phyloP scores from a whole-genome alignment of 2,329 filamentous ascomycete species.

The Aotearoamyces nothofagi region DNA sequence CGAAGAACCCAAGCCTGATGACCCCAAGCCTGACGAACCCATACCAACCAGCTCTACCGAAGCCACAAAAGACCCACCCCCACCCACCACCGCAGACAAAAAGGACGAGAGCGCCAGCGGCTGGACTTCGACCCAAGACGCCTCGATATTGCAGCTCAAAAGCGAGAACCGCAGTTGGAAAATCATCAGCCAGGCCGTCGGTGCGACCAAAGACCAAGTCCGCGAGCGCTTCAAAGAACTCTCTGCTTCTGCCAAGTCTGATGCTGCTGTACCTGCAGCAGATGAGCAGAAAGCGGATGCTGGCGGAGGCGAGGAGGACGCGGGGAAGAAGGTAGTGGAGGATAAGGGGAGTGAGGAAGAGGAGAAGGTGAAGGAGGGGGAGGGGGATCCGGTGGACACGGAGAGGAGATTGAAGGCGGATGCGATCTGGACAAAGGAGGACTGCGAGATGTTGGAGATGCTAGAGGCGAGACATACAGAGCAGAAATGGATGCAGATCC shows the following conservation, averaged over 20 bases:
- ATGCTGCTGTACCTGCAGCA: background rate
- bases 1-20: no score
- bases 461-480: conserved; percentile 11
- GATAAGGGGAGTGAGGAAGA: background rate
- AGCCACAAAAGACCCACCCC: no score
- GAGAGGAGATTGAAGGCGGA: conserved; percentile 8
- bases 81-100: background rate
- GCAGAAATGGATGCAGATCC: conserved; percentile 17
- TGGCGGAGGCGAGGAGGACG: background rate
- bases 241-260: conserved; percentile 1
- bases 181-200: conserved; percentile 8
- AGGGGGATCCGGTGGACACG: no score
- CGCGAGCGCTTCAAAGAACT: conserved; percentile 7
- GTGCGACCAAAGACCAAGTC: conserved; percentile 7
- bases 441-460: conserved; percentile 16
- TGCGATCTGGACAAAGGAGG: conserved; percentile 12
- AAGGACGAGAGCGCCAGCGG: conserved; percentile 1
- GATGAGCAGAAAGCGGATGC: background rate
- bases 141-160: conserved; percentile 13
- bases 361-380: background rate
- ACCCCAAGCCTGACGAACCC: no score
- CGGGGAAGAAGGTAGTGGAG: background rate
- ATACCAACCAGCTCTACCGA: no score
- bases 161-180: conserved; percentile 11
- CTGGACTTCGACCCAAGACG: conserved; percentile 15